Conservation (phyloP, 805 yeast species). For the Phaffomyces opuntiae region DNA sequence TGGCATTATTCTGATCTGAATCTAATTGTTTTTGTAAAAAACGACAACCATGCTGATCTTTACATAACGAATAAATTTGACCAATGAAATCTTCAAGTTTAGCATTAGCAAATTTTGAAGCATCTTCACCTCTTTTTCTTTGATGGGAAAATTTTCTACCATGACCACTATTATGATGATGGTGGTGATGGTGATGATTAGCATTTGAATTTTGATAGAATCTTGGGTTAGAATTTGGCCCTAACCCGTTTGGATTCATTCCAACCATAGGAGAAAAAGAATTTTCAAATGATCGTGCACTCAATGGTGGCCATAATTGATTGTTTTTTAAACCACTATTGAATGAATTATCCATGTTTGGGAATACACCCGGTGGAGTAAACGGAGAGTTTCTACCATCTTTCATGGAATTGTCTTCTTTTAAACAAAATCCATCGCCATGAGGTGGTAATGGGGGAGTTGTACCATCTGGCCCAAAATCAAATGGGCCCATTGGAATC, state of each 20-base stretch:
- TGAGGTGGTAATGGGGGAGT: constrained; percentile 13
- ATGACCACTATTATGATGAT: constrained; percentile 9
- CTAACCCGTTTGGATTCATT: constrained; percentile 9
- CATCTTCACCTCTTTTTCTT: constrained; percentile 46
- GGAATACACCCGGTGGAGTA: constrained; percentile 7
- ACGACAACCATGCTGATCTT: constrained; percentile 95
- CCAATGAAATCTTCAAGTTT: constrained; percentile 62
- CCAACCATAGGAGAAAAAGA: constrained; percentile 6
- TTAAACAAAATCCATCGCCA: constrained; percentile 10
- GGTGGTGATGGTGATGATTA: constrained; percentile 8
- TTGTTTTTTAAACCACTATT: constrained; percentile 12
- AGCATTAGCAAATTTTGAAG: constrained; percentile 62
- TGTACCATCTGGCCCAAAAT: constrained; percentile 21
- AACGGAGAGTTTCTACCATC: constrained; percentile 6
- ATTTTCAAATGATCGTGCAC: constrained; percentile 13
- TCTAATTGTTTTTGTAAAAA: constrained; percentile 85
- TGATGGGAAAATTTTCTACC: constrained; percentile 17
- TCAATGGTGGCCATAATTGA: constrained; percentile 22
- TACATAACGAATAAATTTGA: constrained; percentile 73
- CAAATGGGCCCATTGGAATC: constrained; percentile 21
- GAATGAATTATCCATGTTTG: constrained; percentile 3
- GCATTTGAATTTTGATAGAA: constrained; percentile 10
- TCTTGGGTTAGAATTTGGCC: constrained; percentile 11
- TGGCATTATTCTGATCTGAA: constrained; percentile 52
- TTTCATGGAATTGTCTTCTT: constrained; percentile 8